Evolutionary conservation across 352 stramenopile genomes (phyloP), one percentile per base, ranked within the genome.

Genomic region (Pythium myriotylum): DNA sequence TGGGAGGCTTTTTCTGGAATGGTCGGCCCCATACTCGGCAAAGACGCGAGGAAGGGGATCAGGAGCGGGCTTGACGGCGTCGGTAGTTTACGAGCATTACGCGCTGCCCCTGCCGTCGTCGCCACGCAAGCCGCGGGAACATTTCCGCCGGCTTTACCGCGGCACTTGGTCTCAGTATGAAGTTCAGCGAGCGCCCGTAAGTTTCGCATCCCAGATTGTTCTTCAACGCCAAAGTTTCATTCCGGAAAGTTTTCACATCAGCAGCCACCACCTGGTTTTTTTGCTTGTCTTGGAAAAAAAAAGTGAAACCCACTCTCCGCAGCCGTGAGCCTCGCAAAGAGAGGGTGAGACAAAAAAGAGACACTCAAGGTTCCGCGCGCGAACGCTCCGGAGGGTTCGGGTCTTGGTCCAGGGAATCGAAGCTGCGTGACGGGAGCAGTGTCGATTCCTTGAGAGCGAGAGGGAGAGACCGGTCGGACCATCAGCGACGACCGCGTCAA

Each of bases 1-100:
- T 24, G 40, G 27, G 39, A 37, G 45, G 62, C 62, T 69, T 69
- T 69, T 69, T 69, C 62, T 54, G 62, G 62, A 69, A 69, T 69
- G 62, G 17, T 16, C 26, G 17, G 17, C 13, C 19, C 26, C 41
- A 51, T n/a, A 61, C 29, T 23, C 33, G 48, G 37, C 40, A 64
- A 57, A 41, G 47, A 57, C 24, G 29, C 41, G 24, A 47, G 12
- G 33, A 53, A 54, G 47, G 50, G 49, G 49, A 35, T 55, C 49
- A 55, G 49, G 32, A 55, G 29, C 17, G 8, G 8, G 37, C 37
- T 20, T 43, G 37, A 50, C 29, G 10, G 42, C 13, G 17, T 2
- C 29, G 5, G 56, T 53, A 65, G 58, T 53, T 50, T 65, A 65
- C 57, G 37, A 14, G 10, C 35, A 58, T 41, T 58, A 65, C 57